Percentiles rank a stretch among this genome's conserved stretches.
These are phyloP conservation scores for Hyaloscypha hepaticicola DNA, from an alignment of 495 filamentous ascomycete species.

Conservation along the genomic window DNA sequence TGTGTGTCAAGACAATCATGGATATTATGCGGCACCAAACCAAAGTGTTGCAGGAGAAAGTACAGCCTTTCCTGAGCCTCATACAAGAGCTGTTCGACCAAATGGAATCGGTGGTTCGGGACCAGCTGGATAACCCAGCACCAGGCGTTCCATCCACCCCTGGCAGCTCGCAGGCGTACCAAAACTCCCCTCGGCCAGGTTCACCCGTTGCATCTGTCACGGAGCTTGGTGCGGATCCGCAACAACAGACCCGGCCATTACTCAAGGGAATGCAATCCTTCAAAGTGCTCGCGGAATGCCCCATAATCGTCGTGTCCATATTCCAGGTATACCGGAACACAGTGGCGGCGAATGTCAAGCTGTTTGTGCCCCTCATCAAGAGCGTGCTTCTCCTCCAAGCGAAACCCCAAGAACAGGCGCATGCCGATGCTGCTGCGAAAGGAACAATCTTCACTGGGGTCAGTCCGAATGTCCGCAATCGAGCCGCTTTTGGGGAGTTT, in stretches of 20 bases:
- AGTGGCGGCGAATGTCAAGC: slow-evolving; percentile 81
- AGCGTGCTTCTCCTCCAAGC: slow-evolving; percentile 85
- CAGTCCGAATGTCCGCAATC: slow-evolving; percentile 89
- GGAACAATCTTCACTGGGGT: slow-evolving; percentile 87
- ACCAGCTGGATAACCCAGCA: slow-evolving; percentile 82
- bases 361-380: slow-evolving; percentile 93
- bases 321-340: slow-evolving; percentile 86
- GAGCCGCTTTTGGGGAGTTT: slow-evolving; percentile 94
- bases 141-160: slow-evolving; percentile 73
- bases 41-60: slow-evolving; percentile 70
- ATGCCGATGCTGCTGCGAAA: slow-evolving; percentile 72
- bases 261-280: slow-evolving; percentile 96
- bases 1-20: slow-evolving; percentile 97
- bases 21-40: slow-evolving; percentile 91
- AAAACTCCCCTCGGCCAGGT: slow-evolving; percentile 83
- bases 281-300: slow-evolving; percentile 96
- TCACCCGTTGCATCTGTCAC: slow-evolving; percentile 80
- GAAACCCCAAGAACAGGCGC: slow-evolving; percentile 88
- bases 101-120: slow-evolving; percentile 88
- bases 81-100: slow-evolving; percentile 95
- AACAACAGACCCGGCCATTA: slow-evolving; percentile 76
- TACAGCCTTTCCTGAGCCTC: slow-evolving; percentile 85
- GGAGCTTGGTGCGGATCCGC: slow-evolving; percentile 70
- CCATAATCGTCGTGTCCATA: slow-evolving; percentile 97
- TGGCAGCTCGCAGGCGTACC: slow-evolving; percentile 58